Evolutionary conservation across 371 early-diverging fungal genomes (phyloP).

Genomic region (Saksenaea oblongispora): DNA sequence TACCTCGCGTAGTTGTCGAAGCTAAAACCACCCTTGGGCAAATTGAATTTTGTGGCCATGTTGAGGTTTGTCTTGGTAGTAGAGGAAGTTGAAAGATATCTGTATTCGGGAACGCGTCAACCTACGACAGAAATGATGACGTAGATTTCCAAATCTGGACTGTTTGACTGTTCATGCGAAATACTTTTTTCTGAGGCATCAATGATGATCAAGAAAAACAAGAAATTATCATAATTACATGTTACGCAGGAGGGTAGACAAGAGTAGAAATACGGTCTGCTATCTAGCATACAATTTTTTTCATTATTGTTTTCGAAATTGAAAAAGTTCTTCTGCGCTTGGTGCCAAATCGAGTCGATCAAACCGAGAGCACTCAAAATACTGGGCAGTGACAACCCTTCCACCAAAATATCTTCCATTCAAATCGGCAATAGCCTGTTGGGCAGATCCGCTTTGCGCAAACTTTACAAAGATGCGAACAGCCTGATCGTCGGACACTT

Average conservation of each 20-base stretch:
- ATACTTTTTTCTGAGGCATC: no score
- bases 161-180: no score
- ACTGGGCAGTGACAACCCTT: conserved; percentile 61
- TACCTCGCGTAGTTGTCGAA: conserved; percentile 86
- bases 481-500: conserved; percentile 59
- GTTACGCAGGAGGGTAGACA: no score
- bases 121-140: no score
- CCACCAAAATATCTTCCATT: conserved; percentile 82
- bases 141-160: no score
- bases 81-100: no score
- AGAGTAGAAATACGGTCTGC: no score
- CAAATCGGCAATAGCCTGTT: conserved; percentile 60
- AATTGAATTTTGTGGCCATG: conserved; percentile 38
- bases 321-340: conserved; percentile 34
- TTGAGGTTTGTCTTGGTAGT: conserved; percentile 1
- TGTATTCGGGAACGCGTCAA: not conserved
- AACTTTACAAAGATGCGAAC: conserved; percentile 79
- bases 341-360: conserved; percentile 62
- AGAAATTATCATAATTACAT: no score
- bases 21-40: conserved; percentile 74
- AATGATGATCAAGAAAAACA: no score
- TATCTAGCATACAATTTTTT: no score
- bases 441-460: conserved; percentile 47
- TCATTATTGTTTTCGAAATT: not conserved
- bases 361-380: conserved; percentile 57